Evolutionary conservation across 2,329 filamentous ascomycete genomes (phyloP).

Genomic region (Colletotrichum cereale): DNA sequence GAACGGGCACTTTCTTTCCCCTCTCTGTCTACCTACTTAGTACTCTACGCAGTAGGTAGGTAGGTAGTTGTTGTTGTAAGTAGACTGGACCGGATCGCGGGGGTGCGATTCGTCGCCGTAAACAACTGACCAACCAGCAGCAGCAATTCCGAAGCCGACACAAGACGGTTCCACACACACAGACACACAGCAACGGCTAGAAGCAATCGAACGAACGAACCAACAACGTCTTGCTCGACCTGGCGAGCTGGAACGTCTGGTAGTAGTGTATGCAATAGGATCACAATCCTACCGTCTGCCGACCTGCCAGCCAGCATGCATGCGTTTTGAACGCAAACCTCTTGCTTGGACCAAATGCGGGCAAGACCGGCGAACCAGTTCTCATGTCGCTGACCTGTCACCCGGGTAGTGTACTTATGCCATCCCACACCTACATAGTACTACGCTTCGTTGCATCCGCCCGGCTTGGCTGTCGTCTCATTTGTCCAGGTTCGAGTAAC

Average conservation of each 20-base stretch:
- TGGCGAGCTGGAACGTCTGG: not conserved
- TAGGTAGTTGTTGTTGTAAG: not conserved
- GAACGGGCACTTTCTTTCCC: not conserved
- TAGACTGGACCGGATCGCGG: not conserved
- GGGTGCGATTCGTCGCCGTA: not conserved
- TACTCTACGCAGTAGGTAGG: too few relatives aligned
- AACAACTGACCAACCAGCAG: not conserved
- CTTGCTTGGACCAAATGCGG: slow-evolving; percentile 3
- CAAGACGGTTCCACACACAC: not conserved
- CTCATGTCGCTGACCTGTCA: slow-evolving; percentile 21
- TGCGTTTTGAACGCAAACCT: slow-evolving; percentile 23
- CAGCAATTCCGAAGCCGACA: not conserved
- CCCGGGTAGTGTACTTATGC: not conserved
- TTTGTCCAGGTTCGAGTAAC: slow-evolving; percentile 26
- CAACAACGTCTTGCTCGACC: not conserved
- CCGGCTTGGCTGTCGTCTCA: slow-evolving; percentile 27
- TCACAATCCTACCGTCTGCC: not conserved
- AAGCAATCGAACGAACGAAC: not conserved
- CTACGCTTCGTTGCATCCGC: slow-evolving; percentile 36
- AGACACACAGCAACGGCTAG: not conserved
- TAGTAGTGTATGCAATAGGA: not conserved
- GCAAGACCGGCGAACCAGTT: slow-evolving; percentile 21
- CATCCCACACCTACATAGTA: slow-evolving; percentile 1
- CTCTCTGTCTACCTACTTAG: not conserved
- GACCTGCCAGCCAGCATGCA: slow-evolving; percentile 1